phyloP scores from a whole-genome alignment of 495 filamentous ascomycete genomes.

The Podospora fimiseda region DNA sequence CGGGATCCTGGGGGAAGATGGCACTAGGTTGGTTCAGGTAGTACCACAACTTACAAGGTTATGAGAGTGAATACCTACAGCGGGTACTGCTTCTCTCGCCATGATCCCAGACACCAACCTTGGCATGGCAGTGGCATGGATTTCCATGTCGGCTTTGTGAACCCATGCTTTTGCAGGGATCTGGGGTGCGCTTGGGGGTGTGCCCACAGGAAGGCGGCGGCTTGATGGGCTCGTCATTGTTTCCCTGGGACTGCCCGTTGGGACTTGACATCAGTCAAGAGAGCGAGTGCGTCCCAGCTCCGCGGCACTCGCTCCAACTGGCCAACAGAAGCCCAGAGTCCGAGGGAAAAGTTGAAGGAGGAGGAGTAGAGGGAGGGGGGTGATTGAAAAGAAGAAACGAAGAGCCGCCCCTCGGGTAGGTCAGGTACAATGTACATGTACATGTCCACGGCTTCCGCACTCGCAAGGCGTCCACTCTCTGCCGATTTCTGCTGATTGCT shows the following conservation, averaged over 20 bases:
- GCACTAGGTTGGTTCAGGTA: slow-evolving; percentile 28
- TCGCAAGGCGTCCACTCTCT: neutral
- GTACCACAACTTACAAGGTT: slow-evolving; percentile 16
- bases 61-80: slow-evolving; percentile 19
- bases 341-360: neutral
- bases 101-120: slow-evolving; percentile 11
- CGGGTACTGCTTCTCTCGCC: slow-evolving; percentile 12
- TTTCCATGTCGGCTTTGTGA: slow-evolving; percentile 11
- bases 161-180: slow-evolving; percentile 23
- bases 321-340: neutral
- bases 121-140: slow-evolving; percentile 12
- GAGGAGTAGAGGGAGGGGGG: neutral
- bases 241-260: slow-evolving; percentile 16
- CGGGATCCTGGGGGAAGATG: slow-evolving; percentile 17
- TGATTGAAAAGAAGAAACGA: neutral
- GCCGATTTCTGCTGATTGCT: neutral
- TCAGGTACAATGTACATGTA: neutral
- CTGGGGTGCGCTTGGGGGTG: neutral
- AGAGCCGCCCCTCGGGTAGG: neutral
- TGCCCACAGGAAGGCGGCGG: slow-evolving; percentile 9
- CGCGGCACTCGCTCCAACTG: neutral
- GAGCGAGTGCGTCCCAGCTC: neutral
- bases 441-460: too few relatives aligned
- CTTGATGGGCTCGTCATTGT: slow-evolving; percentile 17
- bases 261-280: slow-evolving; percentile 3